phyloP scores from a whole-genome alignment of 352 stramenopile genomes.

The Phytophthora aleatoria region DNA sequence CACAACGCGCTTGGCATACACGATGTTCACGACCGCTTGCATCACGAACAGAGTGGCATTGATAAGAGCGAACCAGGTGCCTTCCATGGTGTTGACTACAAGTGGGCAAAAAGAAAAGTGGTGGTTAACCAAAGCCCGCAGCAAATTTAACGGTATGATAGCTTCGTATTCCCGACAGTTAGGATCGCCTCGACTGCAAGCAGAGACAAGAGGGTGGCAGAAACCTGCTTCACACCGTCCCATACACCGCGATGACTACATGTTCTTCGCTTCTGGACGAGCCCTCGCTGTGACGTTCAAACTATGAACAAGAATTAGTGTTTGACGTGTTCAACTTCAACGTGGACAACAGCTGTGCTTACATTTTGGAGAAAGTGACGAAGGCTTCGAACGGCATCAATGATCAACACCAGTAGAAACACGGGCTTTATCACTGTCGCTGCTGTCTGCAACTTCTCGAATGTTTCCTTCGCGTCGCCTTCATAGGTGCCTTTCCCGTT shows the following conservation, averaged over 20 bases:
- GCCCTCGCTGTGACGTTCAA: slow-evolving; percentile 1
- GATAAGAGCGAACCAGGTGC: slow-evolving; percentile 53
- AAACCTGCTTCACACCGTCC: slow-evolving; percentile 24
- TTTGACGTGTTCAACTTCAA: slow-evolving; percentile 22
- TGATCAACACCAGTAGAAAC: slow-evolving; percentile 14
- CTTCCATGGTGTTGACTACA: slow-evolving; percentile 45
- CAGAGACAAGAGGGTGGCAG: slow-evolving; percentile 19
- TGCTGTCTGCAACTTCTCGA: slow-evolving; percentile 19
- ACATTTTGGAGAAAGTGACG: slow-evolving; percentile 21
- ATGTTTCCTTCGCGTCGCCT: slow-evolving; percentile 10
- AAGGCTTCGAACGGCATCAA: slow-evolving; percentile 7
- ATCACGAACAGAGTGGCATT: slow-evolving; percentile 66
- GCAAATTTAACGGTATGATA: slow-evolving; percentile 14
- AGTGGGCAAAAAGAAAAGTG: slow-evolving; percentile 25
- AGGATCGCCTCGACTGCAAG: slow-evolving; percentile 16
- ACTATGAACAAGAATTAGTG: slow-evolving; percentile 5
- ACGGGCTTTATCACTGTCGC: slow-evolving; percentile 8
- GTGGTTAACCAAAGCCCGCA: neutral
- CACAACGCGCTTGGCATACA: slow-evolving; percentile 65
- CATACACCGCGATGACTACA: slow-evolving; percentile 20
- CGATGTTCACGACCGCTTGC: slow-evolving; percentile 70
- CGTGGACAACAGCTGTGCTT: slow-evolving; percentile 16
- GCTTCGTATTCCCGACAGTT: slow-evolving; percentile 23
- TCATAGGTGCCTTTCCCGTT: slow-evolving; percentile 4
- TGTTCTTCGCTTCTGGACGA: slow-evolving; percentile 2